Conservation (phyloP, 768 basidiomycete genomes). For the Agaricus blazei region DNA sequence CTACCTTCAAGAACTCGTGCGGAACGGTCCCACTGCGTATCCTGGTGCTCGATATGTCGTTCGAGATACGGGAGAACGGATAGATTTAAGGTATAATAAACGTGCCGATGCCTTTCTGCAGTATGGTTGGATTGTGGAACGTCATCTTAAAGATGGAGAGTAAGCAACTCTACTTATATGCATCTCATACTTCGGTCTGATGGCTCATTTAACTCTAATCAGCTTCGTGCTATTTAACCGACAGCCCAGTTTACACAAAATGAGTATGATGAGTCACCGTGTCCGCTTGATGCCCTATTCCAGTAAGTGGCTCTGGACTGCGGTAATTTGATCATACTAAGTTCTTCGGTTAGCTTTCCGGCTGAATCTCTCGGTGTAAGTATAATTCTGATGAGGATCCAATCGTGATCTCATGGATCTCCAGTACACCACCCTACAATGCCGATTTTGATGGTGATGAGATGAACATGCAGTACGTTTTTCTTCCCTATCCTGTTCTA, state of each 20-base stretch:
- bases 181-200: background rate
- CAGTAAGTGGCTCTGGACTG: conserved; percentile 48
- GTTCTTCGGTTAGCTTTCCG: conserved; percentile 69
- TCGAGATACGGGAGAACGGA: conserved; percentile 94
- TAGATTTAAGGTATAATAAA: conserved; percentile 96
- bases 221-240: conserved; percentile 96
- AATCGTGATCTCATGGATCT: conserved; percentile 20
- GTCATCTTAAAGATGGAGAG: conserved; percentile 98
- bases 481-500: background rate
- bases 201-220: conserved; percentile 2
- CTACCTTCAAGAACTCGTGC: conserved; percentile 90
- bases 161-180: conserved; percentile 38
- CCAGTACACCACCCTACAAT: conserved; percentile 93
- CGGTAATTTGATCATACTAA: conserved; percentile 2
- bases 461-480: conserved; percentile 99
- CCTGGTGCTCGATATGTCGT: conserved; percentile 97
- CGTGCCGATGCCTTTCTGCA: conserved; percentile 92
- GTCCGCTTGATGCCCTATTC: conserved; percentile 98
- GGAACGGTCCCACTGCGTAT: conserved; percentile 91
- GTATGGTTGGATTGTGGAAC: conserved; percentile 97
- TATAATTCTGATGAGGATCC: conserved; percentile 18
- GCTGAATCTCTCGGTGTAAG: conserved; percentile 94
- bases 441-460: conserved; percentile 99
- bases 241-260: conserved; percentile 97
- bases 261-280: conserved; percentile 99